phyloP scores from a whole-genome alignment of 1,139 yeast genomes.

The Pichia inconspicua region DNA sequence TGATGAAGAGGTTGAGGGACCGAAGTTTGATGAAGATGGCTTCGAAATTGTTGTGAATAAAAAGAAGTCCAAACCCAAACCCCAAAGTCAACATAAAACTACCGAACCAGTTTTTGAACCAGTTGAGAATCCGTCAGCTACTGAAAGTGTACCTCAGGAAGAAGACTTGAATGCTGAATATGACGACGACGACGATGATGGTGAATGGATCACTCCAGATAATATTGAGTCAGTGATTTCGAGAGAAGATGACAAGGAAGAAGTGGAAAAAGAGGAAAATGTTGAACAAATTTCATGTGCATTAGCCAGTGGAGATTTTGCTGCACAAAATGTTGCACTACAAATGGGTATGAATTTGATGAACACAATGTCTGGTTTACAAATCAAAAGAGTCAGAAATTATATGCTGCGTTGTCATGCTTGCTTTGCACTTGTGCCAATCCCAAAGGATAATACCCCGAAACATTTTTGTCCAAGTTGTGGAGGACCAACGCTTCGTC shows the following conservation, averaged over 20 bases:
- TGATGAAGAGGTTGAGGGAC: slow-evolving; percentile 13
- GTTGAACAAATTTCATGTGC: slow-evolving; percentile 55
- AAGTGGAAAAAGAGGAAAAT: slow-evolving; percentile 22
- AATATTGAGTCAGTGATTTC: slow-evolving; percentile 63
- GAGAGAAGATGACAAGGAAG: slow-evolving; percentile 48
- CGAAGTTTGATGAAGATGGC: slow-evolving; percentile 23
- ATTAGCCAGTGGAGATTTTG: slow-evolving; percentile 91
- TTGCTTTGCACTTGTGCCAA: slow-evolving; percentile 74
- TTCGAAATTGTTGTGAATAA: slow-evolving; percentile 25
- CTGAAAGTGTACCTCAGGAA: slow-evolving; percentile 9
- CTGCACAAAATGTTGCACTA: slow-evolving; percentile 90
- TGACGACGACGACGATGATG: slow-evolving; percentile 66
- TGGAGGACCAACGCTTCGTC: slow-evolving; percentile 82
- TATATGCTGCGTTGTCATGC: slow-evolving; percentile 97
- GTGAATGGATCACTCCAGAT: slow-evolving; percentile 94
- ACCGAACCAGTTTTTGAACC: not conserved
- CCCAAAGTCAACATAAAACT: not conserved
- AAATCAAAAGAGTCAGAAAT: slow-evolving; percentile 77
- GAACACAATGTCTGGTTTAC: slow-evolving; percentile 78
- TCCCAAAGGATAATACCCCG: slow-evolving; percentile 67
- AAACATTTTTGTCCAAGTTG: slow-evolving; percentile 93
- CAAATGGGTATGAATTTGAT: slow-evolving; percentile 84
- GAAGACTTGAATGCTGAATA: slow-evolving; percentile 36
- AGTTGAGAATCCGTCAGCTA: not conserved
- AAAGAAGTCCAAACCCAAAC: slow-evolving; percentile 8